These are phyloP conservation scores for Ustilago crameri DNA, from an alignment of 1,284 basidiomycete genomes.

Conservation along the genomic window DNA sequence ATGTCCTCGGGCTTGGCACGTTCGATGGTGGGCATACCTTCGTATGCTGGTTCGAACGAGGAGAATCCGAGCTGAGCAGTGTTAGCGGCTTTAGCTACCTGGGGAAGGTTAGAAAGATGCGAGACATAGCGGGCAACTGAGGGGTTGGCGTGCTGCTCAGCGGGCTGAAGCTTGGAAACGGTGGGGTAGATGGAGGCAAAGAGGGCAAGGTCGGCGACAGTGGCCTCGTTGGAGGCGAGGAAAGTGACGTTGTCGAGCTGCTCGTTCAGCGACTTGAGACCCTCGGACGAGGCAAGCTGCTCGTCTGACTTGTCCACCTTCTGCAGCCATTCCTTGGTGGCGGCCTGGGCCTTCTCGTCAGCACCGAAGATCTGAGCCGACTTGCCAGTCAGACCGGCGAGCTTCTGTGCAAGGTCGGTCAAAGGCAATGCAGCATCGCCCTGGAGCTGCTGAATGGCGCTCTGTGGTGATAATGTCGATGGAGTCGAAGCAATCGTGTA, in stretches of 20 bases:
- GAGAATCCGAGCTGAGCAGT: conserved; percentile 46
- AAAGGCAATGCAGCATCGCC: conserved; percentile 39
- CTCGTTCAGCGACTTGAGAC: conserved; percentile 56
- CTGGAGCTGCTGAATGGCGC: conserved; percentile 45
- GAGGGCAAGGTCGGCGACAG: conserved; percentile 65
- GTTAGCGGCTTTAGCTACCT: conserved; percentile 39
- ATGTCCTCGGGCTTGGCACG: conserved; percentile 54
- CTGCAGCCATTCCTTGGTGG: conserved; percentile 41
- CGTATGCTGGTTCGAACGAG: conserved; percentile 61
- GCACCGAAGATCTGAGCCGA: conserved; percentile 42
- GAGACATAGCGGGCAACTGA: conserved; percentile 66
- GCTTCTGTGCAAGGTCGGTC: conserved; percentile 44
- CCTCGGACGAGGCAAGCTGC: conserved; percentile 47
- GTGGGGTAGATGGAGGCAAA: conserved; percentile 63
- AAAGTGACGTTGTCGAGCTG: conserved; percentile 59
- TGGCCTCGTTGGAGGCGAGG: conserved; percentile 56
- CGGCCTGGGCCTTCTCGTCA: conserved; percentile 39
- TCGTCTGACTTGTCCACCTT: conserved; percentile 44
- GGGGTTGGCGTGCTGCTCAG: conserved; percentile 62
- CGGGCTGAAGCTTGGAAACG: conserved; percentile 55
- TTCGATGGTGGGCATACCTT: conserved; percentile 64
- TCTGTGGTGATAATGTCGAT: conserved; percentile 21
- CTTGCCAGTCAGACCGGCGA: conserved; percentile 42
- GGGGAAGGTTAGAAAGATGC: conserved; percentile 61
- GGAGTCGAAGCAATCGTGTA: neutral